phyloP scores from a whole-genome alignment of 805 yeast genomes.

The Clavispora phyllophila region DNA sequence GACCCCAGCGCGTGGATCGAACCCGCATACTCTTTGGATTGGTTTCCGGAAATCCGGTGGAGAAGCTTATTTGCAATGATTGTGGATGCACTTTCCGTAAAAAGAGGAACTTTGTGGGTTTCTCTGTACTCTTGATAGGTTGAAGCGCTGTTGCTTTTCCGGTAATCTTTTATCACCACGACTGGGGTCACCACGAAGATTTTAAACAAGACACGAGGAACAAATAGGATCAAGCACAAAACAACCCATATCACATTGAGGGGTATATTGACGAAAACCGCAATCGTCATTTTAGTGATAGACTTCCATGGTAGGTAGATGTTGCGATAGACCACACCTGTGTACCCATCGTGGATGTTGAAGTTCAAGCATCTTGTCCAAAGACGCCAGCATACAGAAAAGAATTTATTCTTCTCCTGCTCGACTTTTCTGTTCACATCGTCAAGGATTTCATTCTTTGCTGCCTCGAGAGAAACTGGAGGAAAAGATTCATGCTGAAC shows the following conservation, averaged over 20 bases:
- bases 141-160: neutral
- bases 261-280: neutral
- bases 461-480: neutral
- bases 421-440: neutral
- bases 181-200: neutral
- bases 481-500: neutral
- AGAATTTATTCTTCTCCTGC: neutral
- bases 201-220: neutral
- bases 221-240: neutral
- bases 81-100: neutral
- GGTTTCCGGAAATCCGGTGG: neutral
- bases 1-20: neutral
- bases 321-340: neutral
- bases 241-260: neutral
- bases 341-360: neutral
- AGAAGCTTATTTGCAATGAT: neutral
- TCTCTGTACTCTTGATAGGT: neutral
- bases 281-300: neutral
- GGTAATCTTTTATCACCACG: neutral
- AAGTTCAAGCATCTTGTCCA: neutral
- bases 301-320: neutral
- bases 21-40: neutral
- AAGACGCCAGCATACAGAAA: neutral
- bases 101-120: neutral
- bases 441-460: neutral